These are phyloP conservation scores for Hibiscus tridactylites DNA, from an alignment of 345 rosid species.

Conservation along the genomic window DNA sequence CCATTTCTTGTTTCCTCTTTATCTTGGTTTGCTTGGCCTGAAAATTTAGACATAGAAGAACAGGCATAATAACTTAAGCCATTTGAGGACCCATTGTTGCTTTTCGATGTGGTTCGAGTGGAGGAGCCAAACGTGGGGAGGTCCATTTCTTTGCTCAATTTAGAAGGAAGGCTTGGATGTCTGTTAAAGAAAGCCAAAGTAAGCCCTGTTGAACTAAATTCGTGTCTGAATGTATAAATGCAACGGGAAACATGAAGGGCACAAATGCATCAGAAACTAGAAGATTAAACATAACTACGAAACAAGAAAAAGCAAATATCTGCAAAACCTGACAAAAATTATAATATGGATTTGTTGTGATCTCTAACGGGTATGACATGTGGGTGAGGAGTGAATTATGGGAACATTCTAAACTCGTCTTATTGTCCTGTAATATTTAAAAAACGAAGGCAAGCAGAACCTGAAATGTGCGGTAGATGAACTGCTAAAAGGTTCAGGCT, in stretches of 20 bases:
- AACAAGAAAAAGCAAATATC: background rate
- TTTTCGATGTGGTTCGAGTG: conserved; percentile 24
- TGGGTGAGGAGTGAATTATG: background rate
- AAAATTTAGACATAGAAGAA: conserved; percentile 40
- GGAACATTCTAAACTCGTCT: background rate
- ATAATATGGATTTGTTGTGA: background rate
- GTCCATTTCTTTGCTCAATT: conserved; percentile 38
- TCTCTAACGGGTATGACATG: background rate
- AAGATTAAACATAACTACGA: background rate
- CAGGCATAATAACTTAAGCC: conserved; percentile 17
- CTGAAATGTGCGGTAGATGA: conserved; percentile 62
- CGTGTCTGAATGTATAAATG: background rate
- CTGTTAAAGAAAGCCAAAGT: background rate
- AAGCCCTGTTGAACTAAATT: too few species aligned
- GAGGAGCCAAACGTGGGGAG: conserved; percentile 53
- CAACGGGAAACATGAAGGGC: background rate
- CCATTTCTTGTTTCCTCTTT: conserved; percentile 23
- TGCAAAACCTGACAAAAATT: background rate
- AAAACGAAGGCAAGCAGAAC: conserved; percentile 24
- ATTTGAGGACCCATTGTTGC: conserved; percentile 31
- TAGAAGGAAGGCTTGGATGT: conserved; percentile 53
- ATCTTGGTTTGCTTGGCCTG: conserved; percentile 27
- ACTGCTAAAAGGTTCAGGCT: conserved; percentile 33
- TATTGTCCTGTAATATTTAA: background rate
- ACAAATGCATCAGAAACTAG: conserved; percentile 1